These are phyloP conservation scores for Acephala macrosclerotiorum DNA, from an alignment of 2,329 filamentous ascomycete genomes.

Conservation along the genomic window DNA sequence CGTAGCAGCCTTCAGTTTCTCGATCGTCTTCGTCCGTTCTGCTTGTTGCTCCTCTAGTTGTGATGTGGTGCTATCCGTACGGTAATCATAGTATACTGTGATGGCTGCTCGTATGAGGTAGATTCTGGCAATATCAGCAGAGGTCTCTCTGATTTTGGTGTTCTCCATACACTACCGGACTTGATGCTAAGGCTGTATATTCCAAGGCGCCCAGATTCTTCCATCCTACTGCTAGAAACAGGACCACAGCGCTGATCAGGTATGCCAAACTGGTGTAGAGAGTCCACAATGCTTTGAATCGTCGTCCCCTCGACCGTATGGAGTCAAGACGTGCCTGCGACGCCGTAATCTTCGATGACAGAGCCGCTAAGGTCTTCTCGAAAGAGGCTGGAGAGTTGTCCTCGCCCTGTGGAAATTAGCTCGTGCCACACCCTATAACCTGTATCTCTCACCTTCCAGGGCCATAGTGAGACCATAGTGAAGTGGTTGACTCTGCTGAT, in stretches of 20 bases:
- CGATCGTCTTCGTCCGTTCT: slow-evolving; percentile 86
- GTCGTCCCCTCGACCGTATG: slow-evolving; percentile 74
- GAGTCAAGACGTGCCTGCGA: slow-evolving; percentile 77
- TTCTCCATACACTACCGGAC: slow-evolving; percentile 73
- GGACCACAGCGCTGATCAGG: slow-evolving; percentile 82
- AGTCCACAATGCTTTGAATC: slow-evolving; percentile 85
- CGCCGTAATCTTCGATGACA: slow-evolving; percentile 83
- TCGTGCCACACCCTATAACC: slow-evolving; percentile 27
- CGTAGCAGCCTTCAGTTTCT: slow-evolving; percentile 92
- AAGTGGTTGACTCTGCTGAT: slow-evolving; percentile 11
- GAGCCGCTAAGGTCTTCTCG: slow-evolving; percentile 84
- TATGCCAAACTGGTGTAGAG: slow-evolving; percentile 92
- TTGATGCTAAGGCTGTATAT: slow-evolving; percentile 79
- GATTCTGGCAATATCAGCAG: slow-evolving; percentile 63
- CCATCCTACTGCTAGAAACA: slow-evolving; percentile 85
- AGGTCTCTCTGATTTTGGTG: not conserved
- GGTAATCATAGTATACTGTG: slow-evolving; percentile 79
- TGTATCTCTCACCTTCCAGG: slow-evolving; percentile 71
- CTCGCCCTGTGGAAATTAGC: slow-evolving; percentile 63
- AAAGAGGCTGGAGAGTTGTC: slow-evolving; percentile 88
- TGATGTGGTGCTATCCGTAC: slow-evolving; percentile 72
- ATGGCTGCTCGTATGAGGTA: slow-evolving; percentile 74
- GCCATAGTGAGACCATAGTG: slow-evolving; percentile 84
- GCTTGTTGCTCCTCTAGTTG: slow-evolving; percentile 78
- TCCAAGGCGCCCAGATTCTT: slow-evolving; percentile 78